Percentiles rank a stretch among this genome's conserved stretches.
Evolutionary conservation across 441 rosid genomes (phyloP).

Genomic region (Eugenia klotzschiana): DNA sequence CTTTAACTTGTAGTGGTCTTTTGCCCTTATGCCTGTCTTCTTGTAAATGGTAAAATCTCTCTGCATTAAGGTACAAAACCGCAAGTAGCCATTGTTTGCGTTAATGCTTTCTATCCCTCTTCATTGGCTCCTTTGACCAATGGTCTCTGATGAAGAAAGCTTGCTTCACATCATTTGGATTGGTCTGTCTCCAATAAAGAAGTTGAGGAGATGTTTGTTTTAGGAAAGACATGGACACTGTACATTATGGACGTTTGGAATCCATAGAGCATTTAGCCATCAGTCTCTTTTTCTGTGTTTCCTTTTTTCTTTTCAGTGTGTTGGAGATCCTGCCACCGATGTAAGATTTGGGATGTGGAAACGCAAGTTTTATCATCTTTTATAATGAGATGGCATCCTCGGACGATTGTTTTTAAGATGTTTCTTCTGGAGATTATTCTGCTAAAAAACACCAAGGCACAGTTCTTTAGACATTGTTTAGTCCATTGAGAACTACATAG

Average conservation of each 20-base stretch:
- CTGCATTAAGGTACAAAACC: neutral
- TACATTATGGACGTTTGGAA: neutral
- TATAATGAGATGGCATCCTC: neutral
- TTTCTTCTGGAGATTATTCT: neutral
- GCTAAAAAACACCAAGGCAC: too few relatives aligned
- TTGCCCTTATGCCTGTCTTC: neutral
- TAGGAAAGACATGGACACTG: neutral
- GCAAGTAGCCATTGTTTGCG: neutral
- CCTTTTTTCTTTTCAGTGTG: neutral
- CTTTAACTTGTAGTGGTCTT: neutral
- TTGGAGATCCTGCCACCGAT: neutral
- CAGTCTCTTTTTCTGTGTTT: neutral
- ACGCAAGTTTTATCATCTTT: neutral
- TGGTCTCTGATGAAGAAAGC: neutral
- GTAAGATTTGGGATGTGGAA: neutral
- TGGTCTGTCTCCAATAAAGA: neutral
- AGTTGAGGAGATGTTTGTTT: neutral
- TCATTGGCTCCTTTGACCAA: neutral
- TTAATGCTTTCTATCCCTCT: neutral
- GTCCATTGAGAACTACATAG: neutral
- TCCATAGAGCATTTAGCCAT: neutral
- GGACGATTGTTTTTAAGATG: neutral
- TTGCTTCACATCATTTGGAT: neutral
- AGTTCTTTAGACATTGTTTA: neutral
- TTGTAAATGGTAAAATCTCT: neutral